Evolutionary conservation across 2,329 filamentous ascomycete species (phyloP), one percentile per base, ranked within the genome.

Genomic region (Beauveria scarabaeidicola): DNA sequence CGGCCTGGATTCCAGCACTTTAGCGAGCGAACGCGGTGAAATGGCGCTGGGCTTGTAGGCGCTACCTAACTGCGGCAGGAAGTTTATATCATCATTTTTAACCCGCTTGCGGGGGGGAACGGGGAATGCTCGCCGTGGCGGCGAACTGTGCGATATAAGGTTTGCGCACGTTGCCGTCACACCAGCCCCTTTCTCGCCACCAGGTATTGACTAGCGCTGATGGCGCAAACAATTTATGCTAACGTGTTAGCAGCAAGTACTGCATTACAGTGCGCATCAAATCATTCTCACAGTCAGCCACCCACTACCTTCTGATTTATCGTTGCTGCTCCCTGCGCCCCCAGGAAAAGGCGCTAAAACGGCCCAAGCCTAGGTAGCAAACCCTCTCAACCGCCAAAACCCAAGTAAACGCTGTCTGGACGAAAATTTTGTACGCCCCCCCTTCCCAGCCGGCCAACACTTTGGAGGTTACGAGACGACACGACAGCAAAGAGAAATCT

Each of bases 361-460:
- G 46, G 54, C 15, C 11, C 54, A 21, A 58, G 27, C 21, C 47
- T n/a, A 21, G n/a, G n/a, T n/a, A n/a, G 47, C 44, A 50, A 50
- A 48, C 36, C 46, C 47, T 10, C n/a, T 43, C 36, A 44, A 51
- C 38, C 44, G 46, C 55, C 55, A 17, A 52, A 41, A 58, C 17
- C 25, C 25, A 58, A 58, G 46, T 32, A 52, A 36, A 47, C 47
- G 23, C 56, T 52, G 48, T 29, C 57, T 66, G 66, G 43, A 67
- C 67, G 69, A 69, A 73, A 65, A 68, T 73, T 72, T 53, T 59
- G 48, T 59, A 47, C 50, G 40, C 50, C 48, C 57, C 56, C 48
- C 48, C 32, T 51, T 52, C 27, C 56, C 25, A 53, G 57, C 48
- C 57, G 17, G 41, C 55, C 57, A 59, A 52, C 57, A 53, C 29